Conservation (phyloP, 2,329 filamentous ascomycete genomes). For the Verruconis gallopava region DNA sequence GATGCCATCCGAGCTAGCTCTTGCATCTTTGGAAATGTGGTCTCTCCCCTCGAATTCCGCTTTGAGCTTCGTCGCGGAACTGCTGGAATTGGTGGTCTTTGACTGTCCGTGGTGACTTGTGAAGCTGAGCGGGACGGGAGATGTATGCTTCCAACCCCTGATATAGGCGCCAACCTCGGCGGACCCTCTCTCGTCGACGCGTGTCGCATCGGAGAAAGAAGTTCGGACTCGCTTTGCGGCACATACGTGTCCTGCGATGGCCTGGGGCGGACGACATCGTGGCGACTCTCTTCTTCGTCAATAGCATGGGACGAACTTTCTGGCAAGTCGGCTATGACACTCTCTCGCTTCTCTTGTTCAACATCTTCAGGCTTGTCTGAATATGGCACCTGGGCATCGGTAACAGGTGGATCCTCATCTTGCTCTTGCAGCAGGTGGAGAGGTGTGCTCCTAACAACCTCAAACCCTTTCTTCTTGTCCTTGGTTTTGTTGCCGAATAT, state of each 20-base stretch:
- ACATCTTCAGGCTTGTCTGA: not conserved
- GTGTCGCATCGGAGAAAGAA: conserved; percentile 4
- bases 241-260: not conserved
- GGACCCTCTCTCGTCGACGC: conserved; percentile 1
- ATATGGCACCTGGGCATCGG: conserved; percentile 3
- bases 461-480: conserved; percentile 91
- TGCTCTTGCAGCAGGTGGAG: conserved; percentile 9
- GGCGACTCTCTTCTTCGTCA: not conserved
- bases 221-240: not conserved
- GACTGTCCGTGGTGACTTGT: not conserved
- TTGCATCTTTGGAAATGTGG: not conserved
- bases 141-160: conserved; percentile 1
- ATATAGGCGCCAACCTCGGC: conserved; percentile 3
- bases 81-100: conserved; percentile 14
- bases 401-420: conserved; percentile 3
- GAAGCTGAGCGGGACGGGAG: conserved; percentile 5
- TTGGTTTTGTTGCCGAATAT: conserved; percentile 76
- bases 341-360: not conserved
- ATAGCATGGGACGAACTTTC: not conserved
- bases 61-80: conserved; percentile 10
- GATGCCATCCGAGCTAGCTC: conserved; percentile 3
- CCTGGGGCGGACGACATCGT: not conserved
- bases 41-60: not conserved
- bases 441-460: conserved; percentile 66
- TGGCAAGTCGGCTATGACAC: not conserved